Evolutionary conservation across 306 rosid species (phyloP), one percentile per base, ranked within the genome.

Genomic region (Vicia villosa): DNA sequence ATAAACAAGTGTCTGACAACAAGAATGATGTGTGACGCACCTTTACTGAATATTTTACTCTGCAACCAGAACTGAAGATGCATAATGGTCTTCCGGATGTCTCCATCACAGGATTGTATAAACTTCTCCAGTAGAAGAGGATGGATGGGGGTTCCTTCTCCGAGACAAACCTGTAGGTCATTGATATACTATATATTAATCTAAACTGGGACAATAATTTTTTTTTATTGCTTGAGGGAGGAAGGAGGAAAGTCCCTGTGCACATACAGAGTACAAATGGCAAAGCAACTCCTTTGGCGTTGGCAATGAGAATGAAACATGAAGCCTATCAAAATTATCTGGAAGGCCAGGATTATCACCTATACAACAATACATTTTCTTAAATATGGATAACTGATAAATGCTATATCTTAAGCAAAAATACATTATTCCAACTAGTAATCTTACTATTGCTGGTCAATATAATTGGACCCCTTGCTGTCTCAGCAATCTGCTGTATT

Each of bases 41-140:
- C 97, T 85, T 78, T 80, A 54, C 61, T 63, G 72, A 74, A 75
- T 78, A 50, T 67, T 85, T 63, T 77, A 79, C 86, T 89, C 81
- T 88, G 99, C 75, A 90, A 83, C 99, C 99, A 88, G 86, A 94
- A 94, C 87, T 94, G 99, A 69, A 94, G 92, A 80, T 85, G 83
- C 93, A 84, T 76, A 40, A 87, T 80, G 69, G 77, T 76, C 86
- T 94, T 91, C 47, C 97, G 85, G 51, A 94, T 85, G 77, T 94
- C 99, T 68, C 90, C 86, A 70, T 63, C 80, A 72, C 90, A 88
- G 76, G 74, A 86, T 47, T 47, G 82, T 71, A 94, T 68, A 76
- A 94, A 85, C 63, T 59, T 86, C 79, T 87, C 86, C 52, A 94
- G 81, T 56, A 91, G 73, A 74, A 72, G 69, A 72, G 95, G 86